phyloP scores from a whole-genome alignment of 108 stramenopile species.

The Nitzschia palea region DNA sequence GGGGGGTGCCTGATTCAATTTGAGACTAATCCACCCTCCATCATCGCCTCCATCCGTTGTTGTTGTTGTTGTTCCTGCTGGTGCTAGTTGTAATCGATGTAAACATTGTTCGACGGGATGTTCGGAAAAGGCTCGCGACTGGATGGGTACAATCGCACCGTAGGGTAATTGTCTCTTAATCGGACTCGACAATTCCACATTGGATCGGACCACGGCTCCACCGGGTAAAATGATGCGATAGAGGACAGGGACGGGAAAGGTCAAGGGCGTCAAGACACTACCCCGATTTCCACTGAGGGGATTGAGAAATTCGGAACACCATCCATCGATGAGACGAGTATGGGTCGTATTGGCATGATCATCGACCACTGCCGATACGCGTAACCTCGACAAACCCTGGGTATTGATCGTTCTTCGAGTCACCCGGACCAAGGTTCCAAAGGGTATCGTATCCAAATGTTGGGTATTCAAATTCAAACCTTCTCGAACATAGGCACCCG shows the following conservation, averaged over 20 bases:
- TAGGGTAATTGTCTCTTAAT: conserved; percentile 53
- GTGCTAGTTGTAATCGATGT: conserved; percentile 75
- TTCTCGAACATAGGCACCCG: conserved; percentile 74
- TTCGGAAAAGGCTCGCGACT: conserved; percentile 69
- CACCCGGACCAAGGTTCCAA: conserved; percentile 68
- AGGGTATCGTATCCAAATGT: conserved; percentile 64
- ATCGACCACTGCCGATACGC: conserved; percentile 25
- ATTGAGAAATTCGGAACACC: conserved; percentile 88
- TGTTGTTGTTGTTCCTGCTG: too few relatives aligned
- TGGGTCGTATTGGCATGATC: background rate
- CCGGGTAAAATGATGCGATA: conserved; percentile 52
- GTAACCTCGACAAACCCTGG: conserved; percentile 73
- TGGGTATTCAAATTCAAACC: conserved; percentile 73
- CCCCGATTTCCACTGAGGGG: conserved; percentile 84
- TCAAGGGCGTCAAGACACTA: conserved; percentile 62
- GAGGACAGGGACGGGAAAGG: conserved; percentile 64
- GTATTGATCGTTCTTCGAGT: conserved; percentile 63
- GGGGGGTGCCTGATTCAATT: conserved; percentile 53
- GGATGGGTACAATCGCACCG: conserved; percentile 56
- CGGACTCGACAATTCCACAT: conserved; percentile 71
- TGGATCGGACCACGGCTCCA: conserved; percentile 71
- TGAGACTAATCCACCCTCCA: conserved; percentile 79
- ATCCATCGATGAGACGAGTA: conserved; percentile 46
- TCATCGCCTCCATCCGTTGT: too few relatives aligned
- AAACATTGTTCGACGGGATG: conserved; percentile 78